Base-by-base conservation (phyloP, 1,284 basidiomycete genomes). In the Melampsora larici-populina region DNA sequence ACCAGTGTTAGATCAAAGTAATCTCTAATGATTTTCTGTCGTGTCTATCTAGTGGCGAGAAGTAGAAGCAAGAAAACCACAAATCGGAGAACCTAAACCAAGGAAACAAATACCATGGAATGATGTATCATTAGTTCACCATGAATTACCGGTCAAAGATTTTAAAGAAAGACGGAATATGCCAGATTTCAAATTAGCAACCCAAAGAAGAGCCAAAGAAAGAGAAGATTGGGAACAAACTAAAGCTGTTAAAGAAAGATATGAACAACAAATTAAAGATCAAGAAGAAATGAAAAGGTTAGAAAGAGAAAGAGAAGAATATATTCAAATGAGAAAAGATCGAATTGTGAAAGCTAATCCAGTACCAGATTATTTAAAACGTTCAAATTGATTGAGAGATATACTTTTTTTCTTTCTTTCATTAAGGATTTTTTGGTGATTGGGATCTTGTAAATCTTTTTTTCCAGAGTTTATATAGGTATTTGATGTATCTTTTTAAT, bases 121-220 rank as follows among this genome's bases (percentile, higher is more conserved):
- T 43, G 73, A 76, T 29, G 73, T 76, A 17, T 76, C 73, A 26
- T 64, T 76, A 51, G 73, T 76, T 5, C 73, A 76, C n/a, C 73
- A 76, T 49, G 65, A 58, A n/a, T 68, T 76, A 40, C 73, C 73
- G 9, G 73, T 76, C 33, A 76, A 68, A 40, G 73, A 76, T 24
- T 51, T 67, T 46, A 76, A 58, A 17, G 49, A 51, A 36, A 76
- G 55, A 24, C 66, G 40, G 60, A 49, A 51, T 40, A 46, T 36
- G 46, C 66, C 67, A 6, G 31, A 29, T 29, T 76, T 76, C 21
- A 64, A 64, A 5, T 36, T 76, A 36, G 73, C 73, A 11, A 76
- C 73, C 24, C 64, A 76, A 68, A 40, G 73, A 67, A 76, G 73
- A 58, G 66, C 67, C 33, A 43, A 67, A 21, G 73, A 76, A 55